Conservation (phyloP, 345 rosid genomes). For the Lepidium africanum region DNA sequence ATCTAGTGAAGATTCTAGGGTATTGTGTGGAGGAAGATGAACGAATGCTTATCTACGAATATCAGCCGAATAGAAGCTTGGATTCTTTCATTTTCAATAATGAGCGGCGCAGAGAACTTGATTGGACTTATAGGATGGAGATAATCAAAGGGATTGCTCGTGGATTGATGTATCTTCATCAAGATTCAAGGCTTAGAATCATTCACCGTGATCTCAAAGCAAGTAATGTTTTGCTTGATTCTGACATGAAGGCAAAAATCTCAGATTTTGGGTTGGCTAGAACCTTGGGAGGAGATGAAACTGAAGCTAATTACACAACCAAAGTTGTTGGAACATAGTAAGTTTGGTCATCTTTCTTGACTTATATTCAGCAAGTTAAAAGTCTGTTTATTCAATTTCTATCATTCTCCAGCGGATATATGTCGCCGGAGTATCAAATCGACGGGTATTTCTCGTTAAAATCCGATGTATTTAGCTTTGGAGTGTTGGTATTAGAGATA, state of each 20-base stretch:
- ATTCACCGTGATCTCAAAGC: conserved; percentile 34
- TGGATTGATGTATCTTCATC: conserved; percentile 30
- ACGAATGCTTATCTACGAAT: conserved; percentile 46
- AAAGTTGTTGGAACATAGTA: conserved; percentile 34
- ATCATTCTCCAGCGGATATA: conserved; percentile 24
- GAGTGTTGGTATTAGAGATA: conserved; percentile 27
- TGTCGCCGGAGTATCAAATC: conserved; percentile 31
- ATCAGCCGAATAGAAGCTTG: conserved; percentile 39
- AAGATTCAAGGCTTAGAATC: conserved; percentile 33
- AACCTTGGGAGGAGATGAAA: conserved; percentile 30
- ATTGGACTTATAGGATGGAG: conserved; percentile 24
- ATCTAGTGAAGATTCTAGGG: conserved; percentile 45
- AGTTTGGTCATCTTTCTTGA: conserved; percentile 3
- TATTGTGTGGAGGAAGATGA: conserved; percentile 45
- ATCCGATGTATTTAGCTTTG: conserved; percentile 32
- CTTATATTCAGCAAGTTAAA: neutral
- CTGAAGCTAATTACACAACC: conserved; percentile 22
- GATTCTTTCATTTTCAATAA: conserved; percentile 26
- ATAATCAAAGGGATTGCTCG: conserved; percentile 36
- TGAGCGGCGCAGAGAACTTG: conserved; percentile 12
- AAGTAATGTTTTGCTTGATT: conserved; percentile 29
- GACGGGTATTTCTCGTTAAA: conserved; percentile 28
- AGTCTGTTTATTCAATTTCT: neutral
- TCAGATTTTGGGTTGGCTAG: conserved; percentile 34
- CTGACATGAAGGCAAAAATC: conserved; percentile 28